Evolutionary conservation across 805 yeast species (phyloP), one percentile per base, ranked within the genome.

Genomic region (Candida ovalis): DNA sequence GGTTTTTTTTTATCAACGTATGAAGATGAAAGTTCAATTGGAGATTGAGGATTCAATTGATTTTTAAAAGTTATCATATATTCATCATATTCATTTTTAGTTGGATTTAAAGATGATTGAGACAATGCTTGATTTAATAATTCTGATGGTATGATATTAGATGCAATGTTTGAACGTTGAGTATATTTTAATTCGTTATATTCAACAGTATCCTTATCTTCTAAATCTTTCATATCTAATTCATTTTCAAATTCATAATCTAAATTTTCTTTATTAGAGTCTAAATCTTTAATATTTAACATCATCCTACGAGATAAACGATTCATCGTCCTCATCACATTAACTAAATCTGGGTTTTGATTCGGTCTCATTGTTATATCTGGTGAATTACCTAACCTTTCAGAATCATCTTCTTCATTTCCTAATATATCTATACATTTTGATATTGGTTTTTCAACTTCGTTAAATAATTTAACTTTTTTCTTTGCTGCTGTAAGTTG

Each of bases 251-350:
- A 63, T 44, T 69, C 70, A 13, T 54, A 45, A 40, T 70, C 72
- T 19, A 70, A 69, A 23, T 62, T 59, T 1, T 53, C 60, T 12
- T 60, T 62, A 6, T 63, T 64, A 9, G 69, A 64, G 46, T 71
- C 68, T 48, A 72, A 74, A 45, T 70, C 74, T 40, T 75, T 76
- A 53, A 76, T 61, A 37, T 80, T 76, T 41, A 74, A 73, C 53
- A 92, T 80, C 86, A 92, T 85, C 55, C 90, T 81, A 49, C 88
- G 82, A 61, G 95, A 85, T 43, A 92, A 71, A 50, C 90, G 78
- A 68, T 92, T 92, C 94, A 92, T 90, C 52, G 96, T 88, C 55
- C 86, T 77, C 71, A 94, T 74, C 18, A 90, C 81, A 17, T 86
- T 80, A 17, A 88, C 75, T 56, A 90, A 80, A 54, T 88, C 96